Conservation (phyloP, 139 green algal species). For the Chlamydomonas schloesseri region DNA sequence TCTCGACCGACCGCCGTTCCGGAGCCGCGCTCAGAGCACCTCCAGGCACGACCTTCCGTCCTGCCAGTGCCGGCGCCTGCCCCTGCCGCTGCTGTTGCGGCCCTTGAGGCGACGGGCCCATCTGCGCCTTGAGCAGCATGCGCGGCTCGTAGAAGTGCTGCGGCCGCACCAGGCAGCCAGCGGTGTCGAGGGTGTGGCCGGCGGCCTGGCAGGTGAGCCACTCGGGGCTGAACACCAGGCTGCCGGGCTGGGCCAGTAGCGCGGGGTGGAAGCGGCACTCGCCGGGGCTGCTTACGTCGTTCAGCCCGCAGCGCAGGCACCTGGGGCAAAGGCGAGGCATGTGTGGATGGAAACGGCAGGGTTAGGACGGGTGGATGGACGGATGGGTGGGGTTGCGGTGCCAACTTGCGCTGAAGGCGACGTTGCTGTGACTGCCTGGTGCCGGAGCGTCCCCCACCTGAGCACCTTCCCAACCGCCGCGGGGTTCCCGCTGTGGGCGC, state of each 20-base stretch:
- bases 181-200: conserved; percentile 20
- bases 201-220: conserved; percentile 46
- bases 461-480: not conserved
- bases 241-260: conserved; percentile 38
- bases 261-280: conserved; percentile 52
- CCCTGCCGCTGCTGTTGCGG: not conserved
- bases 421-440: too few relatives aligned
- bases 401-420: too few relatives aligned
- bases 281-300: conserved; percentile 42
- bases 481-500: not conserved
- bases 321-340: not conserved
- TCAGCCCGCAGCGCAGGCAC: conserved; percentile 49
- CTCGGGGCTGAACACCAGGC: conserved; percentile 43
- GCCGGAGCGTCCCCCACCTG: too few relatives aligned
- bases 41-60: too few relatives aligned
- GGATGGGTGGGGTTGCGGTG: too few relatives aligned
- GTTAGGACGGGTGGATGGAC: too few relatives aligned
- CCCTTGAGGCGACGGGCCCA: not conserved
- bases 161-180: conserved; percentile 1
- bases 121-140: not conserved
- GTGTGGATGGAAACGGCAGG: not conserved
- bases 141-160: conserved; percentile 37
- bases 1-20: not conserved
- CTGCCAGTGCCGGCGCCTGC: too few relatives aligned
- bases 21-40: too few relatives aligned